Base-by-base conservation (phyloP, 768 basidiomycete species). In the Tricholoma hemisulphureum region DNA sequence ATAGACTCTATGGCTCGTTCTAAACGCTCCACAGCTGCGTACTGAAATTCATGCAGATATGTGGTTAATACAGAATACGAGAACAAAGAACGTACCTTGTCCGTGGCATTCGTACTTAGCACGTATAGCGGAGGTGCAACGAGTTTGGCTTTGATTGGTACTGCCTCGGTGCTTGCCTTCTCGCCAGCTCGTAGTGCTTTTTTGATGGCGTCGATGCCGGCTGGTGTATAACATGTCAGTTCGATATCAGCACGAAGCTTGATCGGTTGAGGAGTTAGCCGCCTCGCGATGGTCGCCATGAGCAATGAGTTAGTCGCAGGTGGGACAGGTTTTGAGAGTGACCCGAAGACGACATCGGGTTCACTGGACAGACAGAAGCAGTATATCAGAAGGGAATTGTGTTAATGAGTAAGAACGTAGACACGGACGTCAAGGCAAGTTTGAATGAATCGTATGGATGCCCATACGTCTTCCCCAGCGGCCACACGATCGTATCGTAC, bases 361-460 rank as follows among this genome's bases (percentile, higher is more conserved):
- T 77, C 78, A 24, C 78, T 78, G 60, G n/a, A n/a, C n/a, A n/a
- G n/a, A 3, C 55, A 29, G 57, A 23, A 23, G 23, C 23, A 61
- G 46, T 61, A 43, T 21, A 52, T 56, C 16, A 58, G 29, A n/a
- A 26, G n/a, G 32, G n/a, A 24, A n/a, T n/a, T n/a, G n/a, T 20
- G 21, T 20, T 37, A 29, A 10, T 23, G 7, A 50, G 52, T 32
- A 45, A 51, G 41, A 28, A 29, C 28, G 23, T 3, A 51, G 43
- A 39, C 46, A 77, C 91, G 59, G 66, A 96, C 96, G 91, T 91
- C 55, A 98, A 78, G n/a, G 93, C 87, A 45, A 97, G 81, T 72
- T 98, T 98, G 82, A 98, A 99, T 1, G 96, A 96, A 71, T 98
- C 97, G 72, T 97, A 96, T 0, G 95, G 84, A 71, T 98, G 95